A percentile compares a stretch with the other conserved stretches of the same genome.
These are phyloP conservation scores for Naganishia cerealis DNA, from an alignment of 1,284 basidiomycete species.

Conservation along the genomic window DNA sequence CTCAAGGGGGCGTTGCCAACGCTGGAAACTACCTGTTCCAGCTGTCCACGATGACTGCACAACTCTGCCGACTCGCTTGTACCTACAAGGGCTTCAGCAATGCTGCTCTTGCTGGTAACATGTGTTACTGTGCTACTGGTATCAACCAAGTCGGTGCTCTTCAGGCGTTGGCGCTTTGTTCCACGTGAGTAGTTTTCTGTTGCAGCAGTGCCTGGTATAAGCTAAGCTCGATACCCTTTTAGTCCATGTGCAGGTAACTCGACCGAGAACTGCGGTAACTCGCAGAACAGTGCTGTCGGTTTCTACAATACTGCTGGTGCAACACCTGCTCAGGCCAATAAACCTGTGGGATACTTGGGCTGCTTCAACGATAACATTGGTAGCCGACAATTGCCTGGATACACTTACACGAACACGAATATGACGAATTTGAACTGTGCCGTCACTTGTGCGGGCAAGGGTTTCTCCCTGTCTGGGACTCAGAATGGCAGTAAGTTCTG, in stretches of 20 bases:
- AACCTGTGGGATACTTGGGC: slow-evolving; percentile 34
- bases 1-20: not conserved
- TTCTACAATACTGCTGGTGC: slow-evolving; percentile 14
- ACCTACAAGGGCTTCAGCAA: slow-evolving; percentile 36
- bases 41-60: slow-evolving; percentile 34
- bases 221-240: slow-evolving; percentile 35
- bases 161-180: slow-evolving; percentile 16
- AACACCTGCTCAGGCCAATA: not conserved
- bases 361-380: slow-evolving; percentile 32
- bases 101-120: slow-evolving; percentile 27
- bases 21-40: slow-evolving; percentile 17
- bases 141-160: slow-evolving; percentile 19
- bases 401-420: slow-evolving; percentile 33
- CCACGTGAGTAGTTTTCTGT: slow-evolving; percentile 1
- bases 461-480: slow-evolving; percentile 22
- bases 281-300: slow-evolving; percentile 4
- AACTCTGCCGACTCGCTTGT: slow-evolving; percentile 38
- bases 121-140: slow-evolving; percentile 37
- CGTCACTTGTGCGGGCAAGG: slow-evolving; percentile 33
- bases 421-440: slow-evolving; percentile 39
- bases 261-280: slow-evolving; percentile 25
- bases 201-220: not conserved
- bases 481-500: slow-evolving; percentile 20
- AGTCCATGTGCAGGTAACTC: slow-evolving; percentile 21
- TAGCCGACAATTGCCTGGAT: slow-evolving; percentile 32